Evolutionary conservation across 495 filamentous ascomycete species (phyloP), one percentile per base, ranked within the genome.

Genomic region (Aspergillus sparsus): DNA sequence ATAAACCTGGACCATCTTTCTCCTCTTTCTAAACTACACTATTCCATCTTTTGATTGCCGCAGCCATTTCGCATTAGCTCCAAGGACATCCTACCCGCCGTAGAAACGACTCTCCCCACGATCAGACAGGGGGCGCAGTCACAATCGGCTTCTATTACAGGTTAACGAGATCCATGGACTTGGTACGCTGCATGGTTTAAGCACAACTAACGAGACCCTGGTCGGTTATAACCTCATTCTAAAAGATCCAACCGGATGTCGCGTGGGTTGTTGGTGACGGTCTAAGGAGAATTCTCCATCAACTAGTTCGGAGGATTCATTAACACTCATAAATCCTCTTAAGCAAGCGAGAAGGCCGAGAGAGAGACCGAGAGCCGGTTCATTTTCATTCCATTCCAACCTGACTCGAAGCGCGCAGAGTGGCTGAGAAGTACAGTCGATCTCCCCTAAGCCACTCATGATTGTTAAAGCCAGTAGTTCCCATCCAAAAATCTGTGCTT

Each of bases 101-200:
- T 52, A 62, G 57, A 50, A 57, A 55, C 55, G 46, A 64, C 49
- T 54, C 44, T 37, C 46, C 49, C 50, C 52, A 45, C 47, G 33
- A 34, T 46, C 37, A 33, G 33, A 63, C 63, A 61, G 59, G 64
- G 63, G 64, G 64, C 61, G 64, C 67, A 66, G 52, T 62, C 49
- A 55, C 53, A 45, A 47, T 62, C 66, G 66, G 56, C 16, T 37
- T 56, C 54, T 61, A 41, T 63, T 51, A 66, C 58, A 63, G 60
- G 63, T 53, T 53, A 15, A 50, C 44, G 13, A n/a, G 58, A 58
- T 47, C 67, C 67, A 67, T 58, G 55, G 60, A 54, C 57, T 63
- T 58, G 67, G 67, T 64, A 65, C 67, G 58, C 62, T 67, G 65
- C 65, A 65, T 67, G 64, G 64, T 34, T 63, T 51, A 62, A 58